These are phyloP conservation scores for Lecanicillium sp. DNA, from an alignment of 2,329 filamentous ascomycete species.

Conservation along the genomic window DNA sequence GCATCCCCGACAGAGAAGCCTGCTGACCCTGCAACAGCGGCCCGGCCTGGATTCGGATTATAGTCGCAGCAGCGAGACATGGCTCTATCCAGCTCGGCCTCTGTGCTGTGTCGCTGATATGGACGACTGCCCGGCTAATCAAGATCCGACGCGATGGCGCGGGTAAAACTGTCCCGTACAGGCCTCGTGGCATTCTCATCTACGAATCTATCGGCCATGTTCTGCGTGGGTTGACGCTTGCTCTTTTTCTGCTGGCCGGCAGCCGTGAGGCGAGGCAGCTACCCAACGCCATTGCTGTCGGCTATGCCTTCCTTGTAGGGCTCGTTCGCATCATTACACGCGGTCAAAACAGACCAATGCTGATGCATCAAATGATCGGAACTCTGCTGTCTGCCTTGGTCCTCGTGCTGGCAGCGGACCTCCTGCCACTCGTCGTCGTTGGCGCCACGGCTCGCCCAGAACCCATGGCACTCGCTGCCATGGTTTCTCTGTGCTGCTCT, in stretches of 20 bases:
- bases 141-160: not conserved
- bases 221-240: not conserved
- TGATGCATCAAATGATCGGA: slow-evolving; percentile 44
- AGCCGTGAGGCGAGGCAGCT: slow-evolving; percentile 20
- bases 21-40: too few relatives aligned
- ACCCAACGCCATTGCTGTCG: slow-evolving; percentile 31
- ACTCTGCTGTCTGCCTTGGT: slow-evolving; percentile 27
- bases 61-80: not conserved
- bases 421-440: slow-evolving; percentile 33
- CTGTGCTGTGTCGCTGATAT: not conserved
- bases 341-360: slow-evolving; percentile 38
- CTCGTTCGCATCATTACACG: slow-evolving; percentile 36
- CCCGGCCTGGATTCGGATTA: slow-evolving; percentile 1
- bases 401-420: slow-evolving; percentile 32
- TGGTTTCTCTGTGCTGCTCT: slow-evolving; percentile 31
- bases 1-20: too few relatives aligned
- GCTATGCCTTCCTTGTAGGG: slow-evolving; percentile 40
- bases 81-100: not conserved
- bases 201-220: slow-evolving; percentile 5
- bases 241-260: not conserved
- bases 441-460: slow-evolving; percentile 18
- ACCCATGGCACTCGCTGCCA: slow-evolving; percentile 12
- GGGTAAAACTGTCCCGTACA: slow-evolving; percentile 7
- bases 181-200: not conserved
- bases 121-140: not conserved